Evolutionary conservation across 345 rosid species (phyloP).

Genomic region (Pseudoturritis turrita): DNA sequence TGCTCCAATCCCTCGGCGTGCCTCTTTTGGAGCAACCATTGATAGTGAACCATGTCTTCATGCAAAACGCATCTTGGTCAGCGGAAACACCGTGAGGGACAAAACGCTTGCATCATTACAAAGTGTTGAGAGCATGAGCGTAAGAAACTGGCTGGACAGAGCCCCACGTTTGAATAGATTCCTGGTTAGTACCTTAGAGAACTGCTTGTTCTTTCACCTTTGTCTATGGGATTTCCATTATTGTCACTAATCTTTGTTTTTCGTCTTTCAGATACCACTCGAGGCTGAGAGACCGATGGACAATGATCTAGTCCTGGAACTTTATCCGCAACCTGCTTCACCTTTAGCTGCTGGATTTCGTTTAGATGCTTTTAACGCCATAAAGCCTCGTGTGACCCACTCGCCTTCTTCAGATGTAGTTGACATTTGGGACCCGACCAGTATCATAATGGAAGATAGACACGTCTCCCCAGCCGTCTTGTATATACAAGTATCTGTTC

Average conservation of each 20-base stretch:
- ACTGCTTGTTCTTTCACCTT: background rate
- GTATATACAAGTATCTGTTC: slow-evolving; percentile 73
- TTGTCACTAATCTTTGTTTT: slow-evolving; percentile 3
- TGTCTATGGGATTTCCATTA: background rate
- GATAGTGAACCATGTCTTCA: slow-evolving; percentile 78
- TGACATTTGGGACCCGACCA: slow-evolving; percentile 54
- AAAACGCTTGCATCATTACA: slow-evolving; percentile 35
- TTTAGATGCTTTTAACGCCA: slow-evolving; percentile 71
- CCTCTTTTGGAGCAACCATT: slow-evolving; percentile 75
- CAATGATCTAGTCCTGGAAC: slow-evolving; percentile 73
- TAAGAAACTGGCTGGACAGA: slow-evolving; percentile 68
- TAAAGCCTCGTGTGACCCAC: slow-evolving; percentile 75
- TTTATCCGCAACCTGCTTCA: slow-evolving; percentile 68
- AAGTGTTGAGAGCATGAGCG: slow-evolving; percentile 50
- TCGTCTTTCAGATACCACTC: slow-evolving; percentile 56
- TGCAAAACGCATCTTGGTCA: slow-evolving; percentile 72
- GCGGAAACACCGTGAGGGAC: slow-evolving; percentile 59
- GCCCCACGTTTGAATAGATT: slow-evolving; percentile 77
- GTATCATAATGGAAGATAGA: slow-evolving; percentile 68
- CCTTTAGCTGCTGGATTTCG: slow-evolving; percentile 84
- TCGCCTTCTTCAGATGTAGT: slow-evolving; percentile 65
- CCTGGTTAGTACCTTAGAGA: slow-evolving; percentile 51
- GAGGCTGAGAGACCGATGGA: slow-evolving; percentile 72
- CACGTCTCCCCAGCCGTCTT: slow-evolving; percentile 74
- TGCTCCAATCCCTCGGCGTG: slow-evolving; percentile 63